These are phyloP conservation scores for Cryptosporidium viatorum DNA, from an alignment of 169 alveolate genomes.

Conservation along the genomic window DNA sequence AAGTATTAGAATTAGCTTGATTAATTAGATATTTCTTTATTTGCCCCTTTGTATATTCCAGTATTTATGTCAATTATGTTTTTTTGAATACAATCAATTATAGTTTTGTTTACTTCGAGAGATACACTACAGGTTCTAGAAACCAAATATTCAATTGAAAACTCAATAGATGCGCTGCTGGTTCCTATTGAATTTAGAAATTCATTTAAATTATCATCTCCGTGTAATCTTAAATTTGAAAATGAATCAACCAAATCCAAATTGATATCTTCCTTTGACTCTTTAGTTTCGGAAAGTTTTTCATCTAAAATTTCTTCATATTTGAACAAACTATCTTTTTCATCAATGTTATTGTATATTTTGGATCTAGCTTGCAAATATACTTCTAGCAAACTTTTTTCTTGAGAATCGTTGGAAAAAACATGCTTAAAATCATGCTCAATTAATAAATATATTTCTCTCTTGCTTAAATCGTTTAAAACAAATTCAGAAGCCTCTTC, in stretches of 20 bases:
- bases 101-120: slow-evolving; percentile 19
- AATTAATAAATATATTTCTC: slow-evolving; percentile 3
- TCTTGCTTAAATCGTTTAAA: background rate
- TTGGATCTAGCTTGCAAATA: slow-evolving; percentile 10
- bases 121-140: slow-evolving; percentile 49
- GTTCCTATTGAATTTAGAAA: background rate
- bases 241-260: background rate
- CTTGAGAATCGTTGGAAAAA: background rate
- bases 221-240: slow-evolving; percentile 5
- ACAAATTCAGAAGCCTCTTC: slow-evolving; percentile 20
- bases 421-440: background rate
- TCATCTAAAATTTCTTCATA: background rate
- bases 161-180: background rate
- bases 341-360: background rate
- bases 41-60: slow-evolving; percentile 1
- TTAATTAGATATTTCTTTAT: background rate
- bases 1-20: background rate
- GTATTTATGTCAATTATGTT: slow-evolving; percentile 9
- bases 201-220: background rate
- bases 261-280: background rate
- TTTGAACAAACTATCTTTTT: background rate
- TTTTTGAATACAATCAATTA: slow-evolving; percentile 5
- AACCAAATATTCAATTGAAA: slow-evolving; percentile 16
- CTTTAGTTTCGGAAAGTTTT: background rate
- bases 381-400: background rate